phyloP scores from a whole-genome alignment of 2,329 filamentous ascomycete species.

The Beauveria varroae region DNA sequence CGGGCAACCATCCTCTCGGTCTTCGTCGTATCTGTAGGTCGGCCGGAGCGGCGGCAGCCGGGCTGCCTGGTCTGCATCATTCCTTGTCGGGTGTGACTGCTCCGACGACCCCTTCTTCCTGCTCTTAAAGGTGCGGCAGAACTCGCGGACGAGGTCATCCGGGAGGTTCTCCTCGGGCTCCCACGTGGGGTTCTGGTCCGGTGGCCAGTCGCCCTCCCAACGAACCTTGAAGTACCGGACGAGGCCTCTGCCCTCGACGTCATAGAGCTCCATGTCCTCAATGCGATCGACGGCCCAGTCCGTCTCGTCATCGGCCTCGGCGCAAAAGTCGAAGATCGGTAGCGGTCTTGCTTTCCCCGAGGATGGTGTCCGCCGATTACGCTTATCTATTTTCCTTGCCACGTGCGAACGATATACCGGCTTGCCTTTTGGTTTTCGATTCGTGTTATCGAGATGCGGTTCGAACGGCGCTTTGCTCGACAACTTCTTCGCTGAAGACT shows the following conservation, averaged over 20 bases:
- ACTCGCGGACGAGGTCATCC: conserved; percentile 31
- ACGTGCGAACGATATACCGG: not conserved
- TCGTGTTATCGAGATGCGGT: not conserved
- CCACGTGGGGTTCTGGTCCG: conserved; percentile 50
- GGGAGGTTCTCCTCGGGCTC: conserved; percentile 48
- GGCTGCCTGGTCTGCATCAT: not conserved
- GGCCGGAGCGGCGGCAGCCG: not conserved
- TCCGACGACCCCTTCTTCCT: not conserved
- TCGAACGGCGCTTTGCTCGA: not conserved
- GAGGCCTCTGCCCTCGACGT: conserved; percentile 26
- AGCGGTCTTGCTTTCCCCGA: not conserved
- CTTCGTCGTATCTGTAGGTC: not conserved
- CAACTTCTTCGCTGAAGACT: not conserved
- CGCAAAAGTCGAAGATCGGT: not conserved
- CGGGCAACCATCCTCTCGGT: not conserved
- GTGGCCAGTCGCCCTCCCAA: conserved; percentile 51
- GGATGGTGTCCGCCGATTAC: not conserved
- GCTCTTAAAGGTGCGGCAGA: conserved; percentile 21
- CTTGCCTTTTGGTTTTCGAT: not conserved
- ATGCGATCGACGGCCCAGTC: conserved; percentile 38
- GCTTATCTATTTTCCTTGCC: not conserved
- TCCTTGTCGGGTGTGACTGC: too few species aligned
- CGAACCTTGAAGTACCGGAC: conserved; percentile 44
- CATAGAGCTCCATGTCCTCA: conserved; percentile 31
- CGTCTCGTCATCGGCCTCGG: conserved; percentile 16